phyloP scores from a whole-genome alignment of 495 filamentous ascomycete genomes.

The Aspergillus coremiiformis region DNA sequence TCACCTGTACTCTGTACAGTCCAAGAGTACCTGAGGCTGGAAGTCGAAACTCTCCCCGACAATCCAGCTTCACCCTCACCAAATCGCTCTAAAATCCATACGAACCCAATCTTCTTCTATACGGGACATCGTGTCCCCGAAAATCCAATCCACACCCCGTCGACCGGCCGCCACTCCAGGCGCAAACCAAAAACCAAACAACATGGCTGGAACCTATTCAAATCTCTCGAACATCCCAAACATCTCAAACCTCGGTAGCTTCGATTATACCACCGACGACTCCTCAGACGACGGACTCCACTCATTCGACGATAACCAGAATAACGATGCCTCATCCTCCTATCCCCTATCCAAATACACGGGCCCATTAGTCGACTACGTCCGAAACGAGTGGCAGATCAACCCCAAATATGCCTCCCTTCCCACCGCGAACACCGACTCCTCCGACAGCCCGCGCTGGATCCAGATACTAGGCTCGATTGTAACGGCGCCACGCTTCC shows the following conservation, averaged over 20 bases:
- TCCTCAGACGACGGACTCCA: conserved; percentile 12
- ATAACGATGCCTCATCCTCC: conserved; percentile 3
- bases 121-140: not conserved
- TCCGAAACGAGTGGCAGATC: conserved; percentile 41
- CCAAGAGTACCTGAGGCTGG: too few species aligned
- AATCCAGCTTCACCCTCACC: not conserved
- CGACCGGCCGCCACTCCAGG: not conserved
- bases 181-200: not conserved
- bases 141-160: not conserved
- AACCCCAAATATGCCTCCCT: conserved; percentile 19
- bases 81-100: not conserved
- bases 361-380: conserved; percentile 38
- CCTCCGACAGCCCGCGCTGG: conserved; percentile 19
- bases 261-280: conserved; percentile 20
- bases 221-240: too few species aligned
- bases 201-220: not conserved
- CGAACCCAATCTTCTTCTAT: too few species aligned
- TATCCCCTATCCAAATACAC: conserved; percentile 14
- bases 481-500: conserved; percentile 39
- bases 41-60: not conserved
- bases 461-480: conserved; percentile 27
- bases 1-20: too few species aligned
- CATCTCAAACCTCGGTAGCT: conserved; percentile 11
- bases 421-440: conserved; percentile 14
- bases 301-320: not conserved